These are phyloP conservation scores for Pisolithus sp. DNA, from an alignment of 768 basidiomycete species.

Conservation along the genomic window DNA sequence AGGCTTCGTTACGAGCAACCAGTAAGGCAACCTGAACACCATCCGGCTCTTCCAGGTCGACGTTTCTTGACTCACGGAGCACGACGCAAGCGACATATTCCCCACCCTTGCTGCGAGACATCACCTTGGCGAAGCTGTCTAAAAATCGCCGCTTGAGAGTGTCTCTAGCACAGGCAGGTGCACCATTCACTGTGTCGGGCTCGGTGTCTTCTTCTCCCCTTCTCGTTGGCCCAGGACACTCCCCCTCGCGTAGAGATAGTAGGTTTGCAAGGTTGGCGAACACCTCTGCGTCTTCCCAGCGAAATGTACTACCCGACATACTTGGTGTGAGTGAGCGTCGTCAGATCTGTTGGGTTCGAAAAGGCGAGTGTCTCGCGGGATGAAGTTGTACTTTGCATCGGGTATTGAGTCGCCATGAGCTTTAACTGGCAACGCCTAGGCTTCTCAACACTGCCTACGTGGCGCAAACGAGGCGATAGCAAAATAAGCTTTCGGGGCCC, in stretches of 20 bases:
- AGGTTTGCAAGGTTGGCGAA: neutral
- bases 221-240: neutral
- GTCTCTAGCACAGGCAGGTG: neutral
- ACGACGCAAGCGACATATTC: neutral
- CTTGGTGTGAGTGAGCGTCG: too few relatives aligned
- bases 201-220: neutral
- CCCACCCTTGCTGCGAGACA: constrained; percentile 1
- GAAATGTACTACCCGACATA: neutral
- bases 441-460: too few relatives aligned
- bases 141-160: constrained; percentile 1
- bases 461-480: too few relatives aligned
- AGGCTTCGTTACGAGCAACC: neutral
- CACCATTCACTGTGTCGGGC: neutral
- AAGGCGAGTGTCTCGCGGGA: too few relatives aligned
- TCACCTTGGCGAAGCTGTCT: neutral
- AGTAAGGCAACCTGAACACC: neutral
- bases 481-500: too few relatives aligned
- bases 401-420: too few relatives aligned
- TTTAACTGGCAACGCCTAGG: too few relatives aligned
- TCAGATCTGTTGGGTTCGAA: too few relatives aligned
- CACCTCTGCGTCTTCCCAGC: neutral
- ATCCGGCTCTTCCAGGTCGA: neutral
- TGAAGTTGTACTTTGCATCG: too few relatives aligned
- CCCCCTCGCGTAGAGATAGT: neutral
- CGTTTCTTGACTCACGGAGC: neutral